A percentile compares a stretch with the other conserved stretches of the same genome.
These are phyloP conservation scores for Leishmania lainsoni DNA, from an alignment of 208 protist species.

Conservation along the genomic window DNA sequence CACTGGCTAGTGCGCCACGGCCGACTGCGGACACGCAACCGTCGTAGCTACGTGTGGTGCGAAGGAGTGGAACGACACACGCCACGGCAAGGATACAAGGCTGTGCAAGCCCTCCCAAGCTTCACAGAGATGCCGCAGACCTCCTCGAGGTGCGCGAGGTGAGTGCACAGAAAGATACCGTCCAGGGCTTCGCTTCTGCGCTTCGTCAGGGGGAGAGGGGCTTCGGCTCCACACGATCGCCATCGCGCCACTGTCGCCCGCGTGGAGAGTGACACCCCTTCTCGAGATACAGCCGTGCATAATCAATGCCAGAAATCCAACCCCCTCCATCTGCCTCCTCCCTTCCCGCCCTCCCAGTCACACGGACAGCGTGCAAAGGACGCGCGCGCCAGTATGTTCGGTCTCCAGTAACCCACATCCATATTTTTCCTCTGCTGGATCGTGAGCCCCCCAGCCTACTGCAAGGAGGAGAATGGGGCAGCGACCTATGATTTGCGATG, in stretches of 20 bases:
- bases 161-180: too few species aligned
- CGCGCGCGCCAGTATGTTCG: constrained; percentile 9
- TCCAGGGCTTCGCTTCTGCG: too few species aligned
- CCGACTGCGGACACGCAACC: too few species aligned
- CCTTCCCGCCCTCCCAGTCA: constrained; percentile 15
- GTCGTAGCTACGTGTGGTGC: too few species aligned
- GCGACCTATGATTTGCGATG: too few species aligned
- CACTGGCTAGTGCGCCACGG: too few species aligned
- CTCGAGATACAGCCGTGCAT: too few species aligned
- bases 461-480: too few species aligned
- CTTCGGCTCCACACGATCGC: not conserved
- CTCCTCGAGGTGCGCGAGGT: not conserved
- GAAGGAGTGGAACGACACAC: not conserved
- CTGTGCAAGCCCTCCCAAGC: constrained; percentile 39
- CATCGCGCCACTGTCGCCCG: not conserved
- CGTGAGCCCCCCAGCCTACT: too few species aligned
- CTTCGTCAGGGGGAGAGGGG: constrained; percentile 22
- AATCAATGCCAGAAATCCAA: not conserved
- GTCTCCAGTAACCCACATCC: constrained; percentile 48
- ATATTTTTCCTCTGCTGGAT: too few species aligned
- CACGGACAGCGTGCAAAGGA: constrained; percentile 16
- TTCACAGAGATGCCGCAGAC: constrained; percentile 53
- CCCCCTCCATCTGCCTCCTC: not conserved
- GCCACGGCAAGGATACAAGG: constrained; percentile 10
- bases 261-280: too few species aligned